These are phyloP conservation scores for Thozetella sp. DNA, from an alignment of 495 filamentous ascomycete species.

Conservation along the genomic window DNA sequence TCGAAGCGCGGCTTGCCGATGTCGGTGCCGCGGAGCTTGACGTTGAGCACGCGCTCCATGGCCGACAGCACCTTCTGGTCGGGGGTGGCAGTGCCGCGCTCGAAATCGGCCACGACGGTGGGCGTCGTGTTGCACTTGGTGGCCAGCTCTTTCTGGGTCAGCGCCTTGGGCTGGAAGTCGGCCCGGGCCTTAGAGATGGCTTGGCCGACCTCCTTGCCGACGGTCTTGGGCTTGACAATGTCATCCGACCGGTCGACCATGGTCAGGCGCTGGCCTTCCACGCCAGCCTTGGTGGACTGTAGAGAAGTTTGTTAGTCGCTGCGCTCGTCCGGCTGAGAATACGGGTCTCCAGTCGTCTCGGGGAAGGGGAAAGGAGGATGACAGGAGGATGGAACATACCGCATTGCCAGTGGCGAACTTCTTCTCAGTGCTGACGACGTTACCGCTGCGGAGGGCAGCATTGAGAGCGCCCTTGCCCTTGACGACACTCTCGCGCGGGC, in stretches of 20 bases:
- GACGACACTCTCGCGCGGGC: constrained; percentile 80
- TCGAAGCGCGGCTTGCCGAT: constrained; percentile 78
- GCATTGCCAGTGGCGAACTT: constrained; percentile 77
- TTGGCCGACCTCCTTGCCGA: constrained; percentile 77
- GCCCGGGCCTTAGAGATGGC: constrained; percentile 76
- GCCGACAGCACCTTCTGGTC: constrained; percentile 81
- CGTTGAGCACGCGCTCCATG: constrained; percentile 84
- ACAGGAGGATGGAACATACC: constrained; percentile 57
- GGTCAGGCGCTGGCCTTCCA: constrained; percentile 92
- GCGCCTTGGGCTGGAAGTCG: constrained; percentile 71
- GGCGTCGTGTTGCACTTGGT: constrained; percentile 90
- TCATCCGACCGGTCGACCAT: constrained; percentile 99
- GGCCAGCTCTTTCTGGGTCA: constrained; percentile 97
- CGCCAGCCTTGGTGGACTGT: constrained; percentile 57
- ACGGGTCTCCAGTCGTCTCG: background rate
- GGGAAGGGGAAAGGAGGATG: background rate
- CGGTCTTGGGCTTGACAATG: constrained; percentile 93
- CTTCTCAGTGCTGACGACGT: constrained; percentile 87
- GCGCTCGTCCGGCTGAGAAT: background rate
- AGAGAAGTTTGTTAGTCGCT: constrained; percentile 6
- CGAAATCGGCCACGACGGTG: constrained; percentile 79
- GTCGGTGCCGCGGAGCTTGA: constrained; percentile 78
- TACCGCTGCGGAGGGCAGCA: constrained; percentile 81
- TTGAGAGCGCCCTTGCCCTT: constrained; percentile 86
- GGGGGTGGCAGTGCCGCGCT: constrained; percentile 77